Evolutionary conservation across 805 yeast species (phyloP).

Genomic region (Zygotorulaspora chibaensis): DNA sequence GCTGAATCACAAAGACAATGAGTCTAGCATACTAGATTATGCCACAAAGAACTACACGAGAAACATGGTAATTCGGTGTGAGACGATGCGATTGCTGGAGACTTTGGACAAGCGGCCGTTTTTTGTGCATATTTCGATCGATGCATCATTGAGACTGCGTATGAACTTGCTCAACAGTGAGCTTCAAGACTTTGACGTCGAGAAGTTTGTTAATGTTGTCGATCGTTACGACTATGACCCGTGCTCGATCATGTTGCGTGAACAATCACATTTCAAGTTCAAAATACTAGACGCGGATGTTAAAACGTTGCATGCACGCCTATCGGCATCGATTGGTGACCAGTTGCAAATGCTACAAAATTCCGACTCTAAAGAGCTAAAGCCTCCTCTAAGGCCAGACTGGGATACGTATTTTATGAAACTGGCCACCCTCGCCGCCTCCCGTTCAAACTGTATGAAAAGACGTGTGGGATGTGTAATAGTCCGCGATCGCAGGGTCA

Average conservation of each 20-base stretch:
- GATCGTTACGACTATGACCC: conserved; percentile 28
- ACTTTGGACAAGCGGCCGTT: conserved; percentile 67
- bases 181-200: conserved; percentile 18
- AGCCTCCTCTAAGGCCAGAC: conserved; percentile 57
- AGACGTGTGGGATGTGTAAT: conserved; percentile 95
- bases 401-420: conserved; percentile 98
- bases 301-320: conserved; percentile 4
- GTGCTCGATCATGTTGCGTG: conserved; percentile 21
- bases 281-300: conserved; percentile 14
- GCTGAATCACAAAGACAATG: conserved; percentile 10
- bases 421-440: conserved; percentile 87
- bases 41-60: conserved; percentile 66
- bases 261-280: conserved; percentile 25
- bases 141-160: conserved; percentile 61
- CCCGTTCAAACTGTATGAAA: conserved; percentile 94
- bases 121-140: conserved; percentile 72
- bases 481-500: conserved; percentile 76
- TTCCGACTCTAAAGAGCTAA: conserved; percentile 15
- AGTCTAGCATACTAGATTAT: conserved; percentile 48
- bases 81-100: conserved; percentile 40
- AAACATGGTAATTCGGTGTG: conserved; percentile 54
- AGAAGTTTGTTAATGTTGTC: conserved; percentile 36
- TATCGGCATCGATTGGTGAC: conserved; percentile 12
- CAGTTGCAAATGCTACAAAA: conserved; percentile 17
- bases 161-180: conserved; percentile 18